These are phyloP conservation scores for Fistulinella cinereoalba DNA, from an alignment of 1,284 basidiomycete species.

Conservation along the genomic window DNA sequence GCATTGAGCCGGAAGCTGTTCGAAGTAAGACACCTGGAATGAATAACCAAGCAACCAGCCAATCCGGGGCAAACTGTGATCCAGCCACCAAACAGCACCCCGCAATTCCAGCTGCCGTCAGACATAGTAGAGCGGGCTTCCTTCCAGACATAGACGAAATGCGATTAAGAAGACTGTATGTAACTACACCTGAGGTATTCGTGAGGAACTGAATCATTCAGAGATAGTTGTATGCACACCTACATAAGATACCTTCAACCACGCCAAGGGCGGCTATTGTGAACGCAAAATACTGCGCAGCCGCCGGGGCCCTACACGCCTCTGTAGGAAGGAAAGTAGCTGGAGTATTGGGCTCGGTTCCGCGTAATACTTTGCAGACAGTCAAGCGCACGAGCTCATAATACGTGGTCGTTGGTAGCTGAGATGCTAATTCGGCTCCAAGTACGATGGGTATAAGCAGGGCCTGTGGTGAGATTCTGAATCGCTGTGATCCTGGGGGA, in stretches of 20 bases:
- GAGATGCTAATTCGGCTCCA: too few species aligned
- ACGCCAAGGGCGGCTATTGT: slow-evolving; percentile 15
- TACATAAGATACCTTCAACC: slow-evolving; percentile 23
- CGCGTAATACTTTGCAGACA: too few species aligned
- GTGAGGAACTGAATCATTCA: slow-evolving; percentile 3
- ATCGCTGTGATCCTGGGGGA: too few species aligned
- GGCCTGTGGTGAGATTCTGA: too few species aligned
- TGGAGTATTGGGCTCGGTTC: too few species aligned
- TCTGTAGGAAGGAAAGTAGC: slow-evolving; percentile 1
- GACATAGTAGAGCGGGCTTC: slow-evolving; percentile 28
- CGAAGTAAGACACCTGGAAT: slow-evolving; percentile 19
- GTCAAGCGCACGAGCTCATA: too few species aligned
- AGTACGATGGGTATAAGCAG: too few species aligned
- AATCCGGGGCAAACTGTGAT: slow-evolving; percentile 15
- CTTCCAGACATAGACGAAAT: slow-evolving; percentile 31
- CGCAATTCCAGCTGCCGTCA: slow-evolving; percentile 14
- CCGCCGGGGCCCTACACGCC: slow-evolving; percentile 24
- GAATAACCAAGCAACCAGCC: slow-evolving; percentile 16
- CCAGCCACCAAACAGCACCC: slow-evolving; percentile 20
- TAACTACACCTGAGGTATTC: slow-evolving; percentile 11
- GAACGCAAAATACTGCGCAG: slow-evolving; percentile 22
- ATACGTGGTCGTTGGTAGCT: too few species aligned
- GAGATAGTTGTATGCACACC: slow-evolving; percentile 1
- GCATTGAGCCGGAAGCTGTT: slow-evolving; percentile 8
- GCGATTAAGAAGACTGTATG: slow-evolving; percentile 20